Percentiles rank a stretch among this genome's conserved stretches.
These are phyloP conservation scores for Cryptosporidium sp. DNA, from an alignment of 169 alveolate species.

Conservation along the genomic window DNA sequence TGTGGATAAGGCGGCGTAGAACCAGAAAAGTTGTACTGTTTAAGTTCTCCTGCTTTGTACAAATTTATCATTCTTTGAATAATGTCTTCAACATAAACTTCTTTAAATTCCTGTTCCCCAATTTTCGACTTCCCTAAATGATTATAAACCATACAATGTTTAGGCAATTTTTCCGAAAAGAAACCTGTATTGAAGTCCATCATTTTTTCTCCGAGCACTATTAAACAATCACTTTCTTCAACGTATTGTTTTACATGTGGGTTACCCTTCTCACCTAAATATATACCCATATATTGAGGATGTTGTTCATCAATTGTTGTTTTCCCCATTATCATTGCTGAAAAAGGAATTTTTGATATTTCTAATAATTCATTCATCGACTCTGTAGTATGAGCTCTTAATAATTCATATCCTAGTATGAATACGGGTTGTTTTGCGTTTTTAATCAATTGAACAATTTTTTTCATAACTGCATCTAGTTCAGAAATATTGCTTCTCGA, in stretches of 20 bases:
- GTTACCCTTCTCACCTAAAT: slow-evolving; percentile 76
- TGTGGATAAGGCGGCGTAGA: slow-evolving; percentile 73
- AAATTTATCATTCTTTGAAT: slow-evolving; percentile 26
- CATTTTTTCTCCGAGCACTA: slow-evolving; percentile 79
- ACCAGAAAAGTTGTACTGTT: slow-evolving; percentile 21
- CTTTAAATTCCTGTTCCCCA: slow-evolving; percentile 38
- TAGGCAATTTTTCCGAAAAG: slow-evolving; percentile 71
- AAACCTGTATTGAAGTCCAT: slow-evolving; percentile 82
- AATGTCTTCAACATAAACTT: slow-evolving; percentile 71
- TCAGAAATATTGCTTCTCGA: slow-evolving; percentile 35
- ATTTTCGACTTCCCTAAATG: slow-evolving; percentile 50
- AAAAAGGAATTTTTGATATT: slow-evolving; percentile 75
- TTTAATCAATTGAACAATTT: slow-evolving; percentile 26
- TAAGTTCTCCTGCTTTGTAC: slow-evolving; percentile 56
- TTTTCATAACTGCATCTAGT: slow-evolving; percentile 27
- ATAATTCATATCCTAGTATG: slow-evolving; percentile 76
- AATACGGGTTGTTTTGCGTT: slow-evolving; percentile 76
- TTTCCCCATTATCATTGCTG: slow-evolving; percentile 80
- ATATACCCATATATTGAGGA: slow-evolving; percentile 79
- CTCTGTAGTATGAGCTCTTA: slow-evolving; percentile 42
- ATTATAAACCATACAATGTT: slow-evolving; percentile 23
- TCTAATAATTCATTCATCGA: slow-evolving; percentile 65
- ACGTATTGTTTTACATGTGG: slow-evolving; percentile 67
- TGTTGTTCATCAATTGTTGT: slow-evolving; percentile 75
- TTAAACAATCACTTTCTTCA: slow-evolving; percentile 79